A percentile compares a stretch with the other conserved stretches of the same genome.
Evolutionary conservation across 2,329 filamentous ascomycete species (phyloP).

Genomic region (Plectosphaerella plurivora): DNA sequence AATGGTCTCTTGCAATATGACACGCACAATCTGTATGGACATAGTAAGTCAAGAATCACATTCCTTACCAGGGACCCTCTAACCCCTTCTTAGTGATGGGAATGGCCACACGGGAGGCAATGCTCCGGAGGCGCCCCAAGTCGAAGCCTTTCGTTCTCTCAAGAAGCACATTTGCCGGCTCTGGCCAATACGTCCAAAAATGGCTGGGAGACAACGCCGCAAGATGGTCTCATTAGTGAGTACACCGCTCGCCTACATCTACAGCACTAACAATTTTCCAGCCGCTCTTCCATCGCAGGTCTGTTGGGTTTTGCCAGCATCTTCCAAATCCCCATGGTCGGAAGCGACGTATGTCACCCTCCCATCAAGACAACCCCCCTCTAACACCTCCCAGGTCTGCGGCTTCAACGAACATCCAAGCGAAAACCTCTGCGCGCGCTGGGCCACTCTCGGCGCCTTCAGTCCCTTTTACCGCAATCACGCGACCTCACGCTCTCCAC

Average conservation of each 20-base stretch:
- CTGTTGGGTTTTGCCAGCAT: background rate
- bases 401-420: conserved; percentile 66
- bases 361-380: background rate
- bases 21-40: conserved; percentile 73
- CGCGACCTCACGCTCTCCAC: conserved; percentile 55
- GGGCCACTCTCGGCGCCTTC: conserved; percentile 71
- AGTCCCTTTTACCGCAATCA: conserved; percentile 79
- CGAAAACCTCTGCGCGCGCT: conserved; percentile 67
- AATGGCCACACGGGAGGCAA: conserved; percentile 62
- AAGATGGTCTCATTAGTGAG: background rate
- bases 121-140: conserved; percentile 57
- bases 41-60: background rate
- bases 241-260: background rate
- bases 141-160: conserved; percentile 83
- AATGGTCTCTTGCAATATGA: conserved; percentile 72
- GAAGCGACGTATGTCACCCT: background rate
- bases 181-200: conserved; percentile 71
- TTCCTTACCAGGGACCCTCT: background rate
- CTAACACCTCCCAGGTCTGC: conserved; percentile 50
- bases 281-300: conserved; percentile 1
- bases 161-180: conserved; percentile 76
- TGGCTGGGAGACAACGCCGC: conserved; percentile 73
- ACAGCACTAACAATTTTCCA: background rate
- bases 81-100: conserved; percentile 1
- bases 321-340: background rate